Evolutionary conservation across 2,329 filamentous ascomycete genomes (phyloP).

Genomic region (Dactylellina leptospora): DNA sequence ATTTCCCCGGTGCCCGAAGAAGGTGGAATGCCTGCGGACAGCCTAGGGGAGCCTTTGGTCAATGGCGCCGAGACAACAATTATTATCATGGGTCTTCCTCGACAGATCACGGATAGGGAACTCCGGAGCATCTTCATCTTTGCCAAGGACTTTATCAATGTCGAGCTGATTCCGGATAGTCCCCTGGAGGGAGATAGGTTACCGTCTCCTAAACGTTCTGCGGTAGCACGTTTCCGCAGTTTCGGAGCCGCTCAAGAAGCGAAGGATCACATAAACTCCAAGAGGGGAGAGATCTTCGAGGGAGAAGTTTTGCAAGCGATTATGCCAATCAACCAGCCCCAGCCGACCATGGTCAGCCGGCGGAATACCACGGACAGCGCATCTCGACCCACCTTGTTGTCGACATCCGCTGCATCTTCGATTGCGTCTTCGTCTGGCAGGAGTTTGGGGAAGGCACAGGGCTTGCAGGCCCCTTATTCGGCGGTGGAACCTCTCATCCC

Average conservation of each 20-base stretch:
- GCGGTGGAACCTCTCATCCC: constrained; percentile 43
- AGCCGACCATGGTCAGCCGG: constrained; percentile 34
- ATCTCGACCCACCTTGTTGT: constrained; percentile 39
- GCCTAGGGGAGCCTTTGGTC: constrained; percentile 14
- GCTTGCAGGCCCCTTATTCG: constrained; percentile 37
- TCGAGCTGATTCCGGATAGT: constrained; percentile 51
- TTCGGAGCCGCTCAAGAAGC: constrained; percentile 56
- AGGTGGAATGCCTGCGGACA: constrained; percentile 29
- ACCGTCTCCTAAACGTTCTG: constrained; percentile 52
- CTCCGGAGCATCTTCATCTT: constrained; percentile 56
- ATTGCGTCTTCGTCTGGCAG: constrained; percentile 32
- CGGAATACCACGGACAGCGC: constrained; percentile 49
- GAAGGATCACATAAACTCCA: constrained; percentile 54
- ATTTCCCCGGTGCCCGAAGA: constrained; percentile 52
- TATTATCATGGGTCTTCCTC: constrained; percentile 55
- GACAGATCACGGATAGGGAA: constrained; percentile 55
- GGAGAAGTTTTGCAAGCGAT: constrained; percentile 51
- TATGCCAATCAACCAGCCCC: constrained; percentile 31
- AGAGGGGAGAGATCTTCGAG: constrained; percentile 50
- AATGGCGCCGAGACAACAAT: constrained; percentile 51
- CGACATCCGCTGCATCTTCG: constrained; percentile 40
- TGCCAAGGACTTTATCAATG: constrained; percentile 54
- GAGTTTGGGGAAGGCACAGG: constrained; percentile 42
- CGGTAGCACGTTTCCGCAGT: constrained; percentile 55
- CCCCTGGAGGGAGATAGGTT: constrained; percentile 39